Percentiles rank a stretch among this genome's conserved stretches.
These are phyloP conservation scores for Anthracocystis walkeri DNA, from an alignment of 1,284 basidiomycete genomes.

Conservation along the genomic window DNA sequence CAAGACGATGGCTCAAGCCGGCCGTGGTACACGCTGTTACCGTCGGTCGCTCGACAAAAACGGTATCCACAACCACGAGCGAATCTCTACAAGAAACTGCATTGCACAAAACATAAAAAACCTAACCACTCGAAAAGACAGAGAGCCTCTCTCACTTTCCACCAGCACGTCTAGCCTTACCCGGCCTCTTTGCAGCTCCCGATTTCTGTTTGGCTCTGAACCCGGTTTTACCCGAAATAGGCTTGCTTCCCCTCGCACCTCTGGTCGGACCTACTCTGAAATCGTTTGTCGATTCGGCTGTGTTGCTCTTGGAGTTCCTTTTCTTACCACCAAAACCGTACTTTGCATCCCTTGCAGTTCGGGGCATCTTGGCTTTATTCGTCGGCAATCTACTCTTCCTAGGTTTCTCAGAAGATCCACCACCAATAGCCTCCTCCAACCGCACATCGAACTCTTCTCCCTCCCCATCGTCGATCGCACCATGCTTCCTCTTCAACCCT, in stretches of 20 bases:
- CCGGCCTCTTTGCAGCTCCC: slow-evolving; percentile 45
- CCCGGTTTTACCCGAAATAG: slow-evolving; percentile 33
- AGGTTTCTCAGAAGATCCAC: slow-evolving; percentile 3
- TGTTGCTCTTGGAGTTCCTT: slow-evolving; percentile 63
- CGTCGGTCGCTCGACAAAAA: no score
- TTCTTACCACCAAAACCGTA: slow-evolving; percentile 68
- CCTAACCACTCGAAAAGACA: background rate
- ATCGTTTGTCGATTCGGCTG: slow-evolving; percentile 64
- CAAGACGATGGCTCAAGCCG: no score
- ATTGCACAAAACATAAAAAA: slow-evolving; percentile 4
- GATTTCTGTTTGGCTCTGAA: slow-evolving; percentile 43
- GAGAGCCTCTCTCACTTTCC: slow-evolving; percentile 18
- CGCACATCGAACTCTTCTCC: slow-evolving; percentile 79
- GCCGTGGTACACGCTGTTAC: no score
- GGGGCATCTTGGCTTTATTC: slow-evolving; percentile 60
- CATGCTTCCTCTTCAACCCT: slow-evolving; percentile 75
- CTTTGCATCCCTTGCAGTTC: slow-evolving; percentile 59
- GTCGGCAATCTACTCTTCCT: slow-evolving; percentile 24
- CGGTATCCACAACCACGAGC: no score
- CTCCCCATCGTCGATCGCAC: slow-evolving; percentile 63
- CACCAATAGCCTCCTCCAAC: slow-evolving; percentile 73
- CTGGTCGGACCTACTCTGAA: slow-evolving; percentile 43
- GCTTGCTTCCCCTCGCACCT: slow-evolving; percentile 39
- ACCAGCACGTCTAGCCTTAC: slow-evolving; percentile 42
- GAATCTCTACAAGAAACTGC: no score